phyloP scores from a whole-genome alignment of 1,284 basidiomycete genomes.

The Cryptococcus jaspeensis region DNA sequence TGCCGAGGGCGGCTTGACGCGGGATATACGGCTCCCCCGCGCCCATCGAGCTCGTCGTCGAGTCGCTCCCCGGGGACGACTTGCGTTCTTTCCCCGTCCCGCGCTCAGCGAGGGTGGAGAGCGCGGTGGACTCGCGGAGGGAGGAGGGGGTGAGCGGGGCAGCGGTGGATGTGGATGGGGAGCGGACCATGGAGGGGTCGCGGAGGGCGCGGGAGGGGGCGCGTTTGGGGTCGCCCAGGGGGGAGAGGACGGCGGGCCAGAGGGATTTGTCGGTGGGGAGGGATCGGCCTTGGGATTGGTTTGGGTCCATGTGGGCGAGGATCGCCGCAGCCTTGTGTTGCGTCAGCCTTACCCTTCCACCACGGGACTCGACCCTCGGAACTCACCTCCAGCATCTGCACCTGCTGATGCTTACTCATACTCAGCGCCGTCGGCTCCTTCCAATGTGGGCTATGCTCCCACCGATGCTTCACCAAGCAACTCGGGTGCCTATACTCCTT shows the following conservation, averaged over 20 bases:
- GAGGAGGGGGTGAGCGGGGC: conserved; percentile 43
- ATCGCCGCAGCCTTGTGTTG: conserved; percentile 79
- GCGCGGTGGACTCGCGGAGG: conserved; percentile 29
- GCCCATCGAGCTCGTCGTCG: conserved; percentile 45
- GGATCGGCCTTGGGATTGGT: conserved; percentile 63
- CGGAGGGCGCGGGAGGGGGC: conserved; percentile 32
- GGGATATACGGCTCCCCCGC: conserved; percentile 27
- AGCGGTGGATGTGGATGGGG: conserved; percentile 32
- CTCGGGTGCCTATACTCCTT: conserved; percentile 95
- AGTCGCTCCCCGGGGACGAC: conserved; percentile 41
- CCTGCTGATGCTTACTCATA: conserved; percentile 95
- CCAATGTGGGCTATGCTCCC: conserved; percentile 98
- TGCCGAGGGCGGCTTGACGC: conserved; percentile 5
- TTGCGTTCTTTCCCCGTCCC: conserved; percentile 28
- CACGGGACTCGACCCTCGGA: no score
- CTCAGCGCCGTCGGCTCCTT: conserved; percentile 91
- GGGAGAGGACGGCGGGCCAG: conserved; percentile 58
- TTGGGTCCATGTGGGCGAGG: conserved; percentile 70
- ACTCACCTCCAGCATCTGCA: conserved; percentile 86
- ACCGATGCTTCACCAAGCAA: conserved; percentile 93
- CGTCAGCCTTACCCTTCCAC: not conserved
- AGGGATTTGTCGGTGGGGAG: conserved; percentile 88
- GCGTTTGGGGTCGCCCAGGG: conserved; percentile 35
- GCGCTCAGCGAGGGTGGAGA: conserved; percentile 18
- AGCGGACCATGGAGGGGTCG: conserved; percentile 44